These are phyloP conservation scores for Fusarium falciforme DNA, from an alignment of 2,329 filamentous ascomycete genomes.

Conservation along the genomic window DNA sequence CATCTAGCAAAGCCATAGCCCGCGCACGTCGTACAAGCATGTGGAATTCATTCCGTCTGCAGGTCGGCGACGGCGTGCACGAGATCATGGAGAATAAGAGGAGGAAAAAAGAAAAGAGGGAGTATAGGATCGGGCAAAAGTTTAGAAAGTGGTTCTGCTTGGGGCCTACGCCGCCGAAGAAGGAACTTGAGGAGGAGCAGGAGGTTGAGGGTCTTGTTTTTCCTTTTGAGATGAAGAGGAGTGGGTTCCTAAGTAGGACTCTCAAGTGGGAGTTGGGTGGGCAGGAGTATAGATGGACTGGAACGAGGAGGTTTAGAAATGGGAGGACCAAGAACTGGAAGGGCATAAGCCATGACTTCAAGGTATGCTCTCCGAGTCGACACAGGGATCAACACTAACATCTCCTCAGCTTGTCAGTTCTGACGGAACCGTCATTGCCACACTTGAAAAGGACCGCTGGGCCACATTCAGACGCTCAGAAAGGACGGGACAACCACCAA, in stretches of 20 bases:
- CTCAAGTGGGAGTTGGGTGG: constrained; percentile 19
- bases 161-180: constrained; percentile 6
- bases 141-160: constrained; percentile 10
- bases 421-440: constrained; percentile 3
- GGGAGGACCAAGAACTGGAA: not conserved
- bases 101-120: constrained; percentile 1
- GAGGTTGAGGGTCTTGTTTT: constrained; percentile 9
- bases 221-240: not conserved
- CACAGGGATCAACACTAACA: not conserved
- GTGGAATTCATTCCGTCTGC: constrained; percentile 30
- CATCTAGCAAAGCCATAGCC: constrained; percentile 9
- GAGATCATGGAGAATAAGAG: constrained; percentile 25
- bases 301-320: constrained; percentile 12
- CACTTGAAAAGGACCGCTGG: constrained; percentile 20
- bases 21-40: constrained; percentile 14
- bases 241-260: constrained; percentile 1
- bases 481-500: not conserved
- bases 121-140: not conserved
- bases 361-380: not conserved
- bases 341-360: constrained; percentile 18
- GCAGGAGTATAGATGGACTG: constrained; percentile 14
- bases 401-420: not conserved
- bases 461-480: not conserved
- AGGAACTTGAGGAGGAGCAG: constrained; percentile 3
- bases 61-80: constrained; percentile 24